Base-by-base conservation (phyloP, 1,284 basidiomycete genomes). In the Ganoderma leucocontextum region DNA sequence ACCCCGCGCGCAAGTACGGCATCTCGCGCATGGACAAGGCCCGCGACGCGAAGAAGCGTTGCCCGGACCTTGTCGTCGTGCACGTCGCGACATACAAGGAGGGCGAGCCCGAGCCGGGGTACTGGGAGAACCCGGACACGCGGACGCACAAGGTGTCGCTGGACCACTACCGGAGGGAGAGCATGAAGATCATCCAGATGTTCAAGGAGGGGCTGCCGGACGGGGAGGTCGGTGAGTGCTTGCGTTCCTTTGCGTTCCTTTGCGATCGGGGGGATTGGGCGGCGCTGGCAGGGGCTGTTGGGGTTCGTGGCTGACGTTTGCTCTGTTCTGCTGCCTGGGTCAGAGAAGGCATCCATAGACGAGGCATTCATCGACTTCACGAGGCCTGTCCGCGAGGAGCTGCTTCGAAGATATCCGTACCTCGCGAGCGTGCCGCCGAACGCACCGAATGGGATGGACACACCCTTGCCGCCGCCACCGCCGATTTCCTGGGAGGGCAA, bases 21-120 rank as follows among this genome's bases (percentile, higher is more conserved):
- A 97, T 99, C 76, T 95, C 94, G 25, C 84, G 96, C 33, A 90
- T 94, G 88, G 89, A 89, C 78, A 92, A 89, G 80, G 80, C 93
- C 68, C 87, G 89, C 70, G 93, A 96, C 62, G 94, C 96, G 7
- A 88, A 91, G 80, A 91, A 93, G 78, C 88, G 90, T 71, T 99
- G 97, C 79, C 96, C 97, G 0, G 82, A 95, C 60, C 82, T 99
- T 4, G 83, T 90, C 52, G 89, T 95, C 7, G 92, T 98, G 17
- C 97, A 99, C 82, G 96, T 98, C 53, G 95, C 97, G 35, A 99
- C 97, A 8, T 98, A 94, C 80, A 92, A 90, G 78, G 95, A 97
- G 74, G 97, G 96, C 4, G 95, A 96, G 70, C 84, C 82, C 60
- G 91, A 96, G 78, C 94, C 97, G 13, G 92, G 92, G 0, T 98